Evolutionary conservation across 805 yeast species (phyloP).

Genomic region (Lipomyces starkeyi): DNA sequence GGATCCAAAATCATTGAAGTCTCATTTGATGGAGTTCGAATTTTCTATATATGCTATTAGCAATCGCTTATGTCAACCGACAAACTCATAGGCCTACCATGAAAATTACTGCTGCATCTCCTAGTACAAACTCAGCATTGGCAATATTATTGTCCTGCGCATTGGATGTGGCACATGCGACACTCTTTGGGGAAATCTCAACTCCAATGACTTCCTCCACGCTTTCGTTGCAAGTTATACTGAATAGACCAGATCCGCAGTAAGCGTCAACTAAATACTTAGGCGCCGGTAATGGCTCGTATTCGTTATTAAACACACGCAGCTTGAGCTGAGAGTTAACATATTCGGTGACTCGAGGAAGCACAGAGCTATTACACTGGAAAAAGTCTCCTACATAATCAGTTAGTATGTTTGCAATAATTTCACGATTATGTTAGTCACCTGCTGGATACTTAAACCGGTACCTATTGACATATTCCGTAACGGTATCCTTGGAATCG

Average conservation of each 20-base stretch:
- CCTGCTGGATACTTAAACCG: constrained; percentile 90
- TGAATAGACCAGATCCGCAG: constrained; percentile 94
- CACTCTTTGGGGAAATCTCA: constrained; percentile 90
- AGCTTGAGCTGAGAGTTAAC: constrained; percentile 71
- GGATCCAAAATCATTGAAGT: constrained; percentile 96
- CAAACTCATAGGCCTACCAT: constrained; percentile 44
- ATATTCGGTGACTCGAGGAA: constrained; percentile 81
- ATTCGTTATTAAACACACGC: constrained; percentile 44
- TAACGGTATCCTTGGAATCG: constrained; percentile 75
- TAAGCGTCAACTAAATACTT: constrained; percentile 89
- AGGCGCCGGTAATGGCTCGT: constrained; percentile 44
- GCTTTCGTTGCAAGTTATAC: constrained; percentile 79
- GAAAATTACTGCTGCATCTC: constrained; percentile 91
- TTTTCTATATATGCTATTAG: constrained; percentile 40
- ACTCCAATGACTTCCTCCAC: constrained; percentile 92
- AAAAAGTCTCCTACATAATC: constrained; percentile 69
- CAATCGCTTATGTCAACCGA: not conserved
- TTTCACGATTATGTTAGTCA: not conserved
- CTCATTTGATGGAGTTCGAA: constrained; percentile 72
- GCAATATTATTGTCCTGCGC: constrained; percentile 75
- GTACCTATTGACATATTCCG: constrained; percentile 68
- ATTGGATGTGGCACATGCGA: constrained; percentile 82
- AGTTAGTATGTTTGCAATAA: not conserved
- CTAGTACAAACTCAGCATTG: constrained; percentile 85
- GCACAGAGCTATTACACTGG: constrained; percentile 91